Evolutionary conservation across 2,329 filamentous ascomycete species (phyloP), one percentile per base, ranked within the genome.

Genomic region (Arthrobotrys iridis): DNA sequence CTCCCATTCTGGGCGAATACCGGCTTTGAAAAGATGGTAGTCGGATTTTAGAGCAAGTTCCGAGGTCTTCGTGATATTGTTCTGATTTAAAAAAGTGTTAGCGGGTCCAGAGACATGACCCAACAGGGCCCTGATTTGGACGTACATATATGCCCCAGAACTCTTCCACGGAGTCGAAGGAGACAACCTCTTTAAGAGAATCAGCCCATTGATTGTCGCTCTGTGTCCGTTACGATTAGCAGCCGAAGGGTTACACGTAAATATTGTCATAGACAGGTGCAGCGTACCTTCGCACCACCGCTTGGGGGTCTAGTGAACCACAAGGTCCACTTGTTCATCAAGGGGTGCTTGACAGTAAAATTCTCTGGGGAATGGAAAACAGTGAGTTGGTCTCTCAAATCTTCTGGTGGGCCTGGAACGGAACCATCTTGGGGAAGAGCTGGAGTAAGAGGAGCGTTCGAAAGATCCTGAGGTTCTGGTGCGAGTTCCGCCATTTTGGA

Each of bases 81-180:
- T 99, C 96, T 99, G 79, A 37, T 59, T 63, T 55, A 22, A 28
- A 20, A 24, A 15, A 11, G 8, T 45, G 37, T 77, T 43, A 76
- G 63, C 15, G 77, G 59, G 64, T 66, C 60, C 20, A 13, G 45
- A n/a, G 22, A 72, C 30, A 3, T 33, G 4, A 30, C 7, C 58
- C n/a, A 37, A 48, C 55, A 6, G 24, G 24, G 52, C 28, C 15
- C 40, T 18, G 22, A 67, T n/a, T n/a, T n/a, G n/a, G 40, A 86
- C 93, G 83, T 87, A 99, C 96, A 84, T 98, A 98, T 82, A 99
- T 92, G 74, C 95, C 95, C 95, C 95, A 99, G 84, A 99, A 99
- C 83, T 99, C 96, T 85, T 99, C 95, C 24, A 99, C 95, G 1
- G 93, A 97, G 85, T 97, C 93, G 81, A 99, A 98, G 68, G 93